Conservation (phyloP, 768 basidiomycete genomes). For the Hericium erinaceus region DNA sequence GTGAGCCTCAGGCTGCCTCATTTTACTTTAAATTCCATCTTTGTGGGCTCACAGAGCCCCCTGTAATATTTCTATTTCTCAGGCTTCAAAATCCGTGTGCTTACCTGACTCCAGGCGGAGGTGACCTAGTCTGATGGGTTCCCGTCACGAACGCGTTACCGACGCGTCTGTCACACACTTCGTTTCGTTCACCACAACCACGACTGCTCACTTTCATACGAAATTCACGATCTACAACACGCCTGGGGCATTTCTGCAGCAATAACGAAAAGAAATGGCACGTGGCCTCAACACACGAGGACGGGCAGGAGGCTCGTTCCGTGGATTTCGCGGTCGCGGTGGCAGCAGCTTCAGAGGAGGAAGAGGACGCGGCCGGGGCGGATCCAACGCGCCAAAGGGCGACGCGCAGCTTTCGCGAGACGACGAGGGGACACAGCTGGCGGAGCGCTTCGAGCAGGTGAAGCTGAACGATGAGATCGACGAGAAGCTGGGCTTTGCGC, state of each 20-base stretch:
- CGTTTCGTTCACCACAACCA: background rate
- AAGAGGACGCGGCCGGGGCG: constrained; percentile 37
- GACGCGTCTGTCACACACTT: background rate
- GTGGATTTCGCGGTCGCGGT: constrained; percentile 36
- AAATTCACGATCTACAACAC: background rate
- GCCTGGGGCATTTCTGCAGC: no score
- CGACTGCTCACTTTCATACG: background rate
- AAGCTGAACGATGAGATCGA: constrained; percentile 78
- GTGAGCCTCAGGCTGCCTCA: no score
- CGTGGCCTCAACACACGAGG: constrained; percentile 14
- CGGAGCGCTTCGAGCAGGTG: constrained; percentile 79
- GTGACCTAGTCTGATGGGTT: no score
- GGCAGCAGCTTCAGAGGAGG: constrained; percentile 29
- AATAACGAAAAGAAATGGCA: constrained; percentile 2
- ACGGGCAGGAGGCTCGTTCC: constrained; percentile 22
- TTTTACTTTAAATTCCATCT: no score
- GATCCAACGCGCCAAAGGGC: constrained; percentile 28
- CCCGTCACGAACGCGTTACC: background rate
- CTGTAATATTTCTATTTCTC: no score
- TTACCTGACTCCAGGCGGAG: no score
- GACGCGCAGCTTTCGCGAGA: constrained; percentile 55
- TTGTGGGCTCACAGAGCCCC: no score
- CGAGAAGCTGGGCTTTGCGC: constrained; percentile 82
- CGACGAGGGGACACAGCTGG: constrained; percentile 83
- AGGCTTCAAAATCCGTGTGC: no score